These are phyloP conservation scores for Boletus mariae DNA, from an alignment of 1,284 basidiomycete species.

Conservation along the genomic window DNA sequence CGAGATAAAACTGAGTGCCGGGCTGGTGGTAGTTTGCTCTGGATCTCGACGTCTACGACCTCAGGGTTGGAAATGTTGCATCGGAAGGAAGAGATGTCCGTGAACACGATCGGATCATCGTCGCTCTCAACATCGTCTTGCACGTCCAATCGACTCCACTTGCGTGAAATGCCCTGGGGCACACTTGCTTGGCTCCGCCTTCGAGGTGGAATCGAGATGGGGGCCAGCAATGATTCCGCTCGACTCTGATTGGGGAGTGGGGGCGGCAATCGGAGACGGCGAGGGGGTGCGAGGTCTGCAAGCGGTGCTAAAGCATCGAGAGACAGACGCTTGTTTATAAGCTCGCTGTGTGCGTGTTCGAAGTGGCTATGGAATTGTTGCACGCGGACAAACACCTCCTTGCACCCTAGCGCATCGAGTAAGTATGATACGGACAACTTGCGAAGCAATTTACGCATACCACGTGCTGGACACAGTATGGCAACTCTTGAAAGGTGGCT, in stretches of 20 bases:
- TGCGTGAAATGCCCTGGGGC: conserved; percentile 24
- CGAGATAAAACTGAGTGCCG: conserved; percentile 17
- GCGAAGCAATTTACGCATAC: conserved; percentile 12
- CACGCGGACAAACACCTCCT: conserved; percentile 25
- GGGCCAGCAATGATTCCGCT: conserved; percentile 3
- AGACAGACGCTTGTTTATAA: conserved; percentile 17
- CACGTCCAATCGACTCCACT: conserved; percentile 30
- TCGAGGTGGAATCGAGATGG: conserved; percentile 13
- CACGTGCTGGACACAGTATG: conserved; percentile 22
- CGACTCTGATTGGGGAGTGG: conserved; percentile 12
- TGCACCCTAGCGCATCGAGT: conserved; percentile 16
- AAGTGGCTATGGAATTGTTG: conserved; percentile 28
- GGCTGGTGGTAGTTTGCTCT: background rate
- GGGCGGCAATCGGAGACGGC: conserved; percentile 16
- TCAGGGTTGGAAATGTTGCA: background rate
- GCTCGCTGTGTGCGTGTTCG: conserved; percentile 17
- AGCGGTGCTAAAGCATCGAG: conserved; percentile 18
- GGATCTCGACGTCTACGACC: conserved; percentile 18
- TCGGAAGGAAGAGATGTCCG: conserved; percentile 12
- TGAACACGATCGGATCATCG: conserved; percentile 14
- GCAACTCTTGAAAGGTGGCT: conserved; percentile 30
- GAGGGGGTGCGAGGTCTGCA: conserved; percentile 19
- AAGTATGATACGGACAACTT: background rate
- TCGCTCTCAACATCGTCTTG: conserved; percentile 26
- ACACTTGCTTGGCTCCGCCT: conserved; percentile 11